phyloP scores from a whole-genome alignment of 2,329 filamentous ascomycete species.

The Colletotrichum liriopes region DNA sequence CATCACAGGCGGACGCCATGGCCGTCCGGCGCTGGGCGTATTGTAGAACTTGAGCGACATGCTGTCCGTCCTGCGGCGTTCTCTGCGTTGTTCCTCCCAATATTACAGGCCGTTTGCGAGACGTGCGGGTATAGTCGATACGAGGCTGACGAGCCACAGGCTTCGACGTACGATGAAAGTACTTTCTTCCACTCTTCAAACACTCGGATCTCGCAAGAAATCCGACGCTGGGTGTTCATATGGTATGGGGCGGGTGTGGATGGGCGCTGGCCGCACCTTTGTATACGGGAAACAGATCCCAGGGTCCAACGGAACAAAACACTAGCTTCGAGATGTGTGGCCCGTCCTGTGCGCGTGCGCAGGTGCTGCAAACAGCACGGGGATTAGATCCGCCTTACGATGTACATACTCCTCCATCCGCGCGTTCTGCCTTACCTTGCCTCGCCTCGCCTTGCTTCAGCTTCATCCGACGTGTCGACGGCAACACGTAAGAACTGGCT shows the following conservation, averaged over 20 bases:
- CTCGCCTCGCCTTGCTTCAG: constrained; percentile 31
- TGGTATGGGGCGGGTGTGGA: constrained; percentile 1
- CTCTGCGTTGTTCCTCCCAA: background rate
- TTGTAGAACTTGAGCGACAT: constrained; percentile 44
- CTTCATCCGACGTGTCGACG: constrained; percentile 34
- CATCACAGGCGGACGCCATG: constrained; percentile 40
- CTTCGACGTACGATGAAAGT: background rate
- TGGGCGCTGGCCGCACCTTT: constrained; percentile 20
- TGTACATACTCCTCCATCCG: constrained; percentile 16
- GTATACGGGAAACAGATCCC: constrained; percentile 32
- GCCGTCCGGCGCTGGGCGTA: constrained; percentile 39
- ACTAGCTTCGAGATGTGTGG: constrained; percentile 29
- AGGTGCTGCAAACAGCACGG: constrained; percentile 25
- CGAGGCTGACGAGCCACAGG: background rate
- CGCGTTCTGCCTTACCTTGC: constrained; percentile 1
- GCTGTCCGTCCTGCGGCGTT: constrained; percentile 7
- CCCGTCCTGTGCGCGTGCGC: constrained; percentile 29
- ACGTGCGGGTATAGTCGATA: background rate
- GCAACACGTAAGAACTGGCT: constrained; percentile 12
- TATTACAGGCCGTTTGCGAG: background rate
- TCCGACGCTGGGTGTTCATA: background rate
- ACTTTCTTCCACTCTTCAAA: background rate
- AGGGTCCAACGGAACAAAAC: constrained; percentile 31
- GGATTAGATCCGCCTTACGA: constrained; percentile 1
- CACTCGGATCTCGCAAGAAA: constrained; percentile 7